Conservation (phyloP, 1,284 basidiomycete species). For the Boletus smithii region DNA sequence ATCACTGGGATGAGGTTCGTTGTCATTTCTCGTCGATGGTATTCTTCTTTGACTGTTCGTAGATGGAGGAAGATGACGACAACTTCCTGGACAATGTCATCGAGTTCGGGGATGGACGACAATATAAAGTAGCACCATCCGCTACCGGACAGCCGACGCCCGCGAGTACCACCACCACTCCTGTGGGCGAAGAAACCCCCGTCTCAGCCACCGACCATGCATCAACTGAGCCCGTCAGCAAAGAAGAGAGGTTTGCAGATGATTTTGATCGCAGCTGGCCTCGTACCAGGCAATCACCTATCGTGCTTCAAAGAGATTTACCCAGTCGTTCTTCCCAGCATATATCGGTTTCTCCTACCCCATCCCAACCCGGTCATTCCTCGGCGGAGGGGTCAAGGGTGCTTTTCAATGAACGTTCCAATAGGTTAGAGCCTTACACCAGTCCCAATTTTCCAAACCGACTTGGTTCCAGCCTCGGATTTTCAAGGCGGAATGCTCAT, state of each 20-base stretch:
- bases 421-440: conserved; percentile 75
- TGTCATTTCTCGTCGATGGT: not conserved
- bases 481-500: conserved; percentile 42
- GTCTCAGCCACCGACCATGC: conserved; percentile 23
- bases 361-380: conserved; percentile 44
- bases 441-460: conserved; percentile 38
- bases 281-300: conserved; percentile 49
- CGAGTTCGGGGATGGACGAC: conserved; percentile 89
- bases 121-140: conserved; percentile 72
- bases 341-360: conserved; percentile 33
- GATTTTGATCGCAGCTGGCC: conserved; percentile 95
- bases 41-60: conserved; percentile 13
- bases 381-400: conserved; percentile 58
- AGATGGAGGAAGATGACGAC: conserved; percentile 90
- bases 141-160: conserved; percentile 33
- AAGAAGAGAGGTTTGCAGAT: conserved; percentile 79
- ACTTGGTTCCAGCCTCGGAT: conserved; percentile 32
- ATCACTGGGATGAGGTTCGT: conserved; percentile 94
- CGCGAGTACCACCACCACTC: conserved; percentile 9
- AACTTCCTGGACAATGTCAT: conserved; percentile 86
- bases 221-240: conserved; percentile 43
- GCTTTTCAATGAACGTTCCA: conserved; percentile 89
- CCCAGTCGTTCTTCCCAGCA: conserved; percentile 36
- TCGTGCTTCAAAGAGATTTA: conserved; percentile 42
- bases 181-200: conserved; percentile 18